These are phyloP conservation scores for Scheffersomyces cryptocercus DNA, from an alignment of 1,139 yeast species.

Conservation along the genomic window DNA sequence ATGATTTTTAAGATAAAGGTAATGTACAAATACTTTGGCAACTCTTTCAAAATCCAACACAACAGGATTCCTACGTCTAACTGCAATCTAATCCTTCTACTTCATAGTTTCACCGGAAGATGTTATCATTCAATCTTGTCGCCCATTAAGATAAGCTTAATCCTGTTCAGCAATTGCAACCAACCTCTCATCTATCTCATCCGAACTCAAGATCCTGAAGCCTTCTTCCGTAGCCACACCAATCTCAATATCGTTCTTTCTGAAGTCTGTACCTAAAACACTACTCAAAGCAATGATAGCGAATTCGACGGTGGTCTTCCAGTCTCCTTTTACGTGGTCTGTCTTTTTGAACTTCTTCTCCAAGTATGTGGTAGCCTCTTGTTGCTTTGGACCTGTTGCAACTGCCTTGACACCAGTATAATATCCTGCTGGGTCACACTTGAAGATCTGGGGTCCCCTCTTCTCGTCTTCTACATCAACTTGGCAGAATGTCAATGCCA, in stretches of 20 bases:
- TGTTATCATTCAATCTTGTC: no score
- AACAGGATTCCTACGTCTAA: no score
- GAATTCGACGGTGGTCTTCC: constrained; percentile 87
- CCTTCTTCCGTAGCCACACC: constrained; percentile 80
- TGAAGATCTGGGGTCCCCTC: constrained; percentile 85
- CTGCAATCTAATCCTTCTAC: no score
- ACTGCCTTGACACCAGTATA: constrained; percentile 90
- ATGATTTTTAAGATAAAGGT: no score
- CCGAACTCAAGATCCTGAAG: constrained; percentile 73
- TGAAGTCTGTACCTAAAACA: constrained; percentile 87
- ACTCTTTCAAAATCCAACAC: no score
- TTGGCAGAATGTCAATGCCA: constrained; percentile 83
- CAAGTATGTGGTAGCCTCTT: constrained; percentile 86
- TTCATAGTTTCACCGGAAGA: no score
- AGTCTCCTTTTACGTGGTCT: constrained; percentile 73
- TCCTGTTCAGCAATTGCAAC: constrained; percentile 96
- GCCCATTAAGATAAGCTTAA: constrained; percentile 27
- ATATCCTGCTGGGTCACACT: constrained; percentile 98
- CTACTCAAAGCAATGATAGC: constrained; percentile 85
- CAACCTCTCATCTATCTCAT: constrained; percentile 91
- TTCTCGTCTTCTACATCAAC: constrained; percentile 73
- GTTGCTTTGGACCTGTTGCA: constrained; percentile 96
- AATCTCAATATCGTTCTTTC: constrained; percentile 89
- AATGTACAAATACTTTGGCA: no score
- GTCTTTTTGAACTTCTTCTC: constrained; percentile 89